These are phyloP conservation scores for Sclerotinia trifoliorum DNA, from an alignment of 2,329 filamentous ascomycete species.

Conservation along the genomic window DNA sequence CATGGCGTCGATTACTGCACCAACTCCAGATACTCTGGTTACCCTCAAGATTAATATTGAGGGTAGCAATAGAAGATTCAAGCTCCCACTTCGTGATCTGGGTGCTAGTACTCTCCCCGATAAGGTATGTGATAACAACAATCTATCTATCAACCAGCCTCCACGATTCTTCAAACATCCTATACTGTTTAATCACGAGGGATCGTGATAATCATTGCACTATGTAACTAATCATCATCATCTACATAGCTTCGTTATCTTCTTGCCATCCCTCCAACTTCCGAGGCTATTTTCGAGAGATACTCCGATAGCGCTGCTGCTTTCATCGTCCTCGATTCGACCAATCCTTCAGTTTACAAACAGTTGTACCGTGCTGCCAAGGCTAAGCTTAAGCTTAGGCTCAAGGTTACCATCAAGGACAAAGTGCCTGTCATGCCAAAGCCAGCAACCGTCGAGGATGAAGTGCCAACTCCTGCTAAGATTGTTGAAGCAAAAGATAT, in stretches of 20 bases:
- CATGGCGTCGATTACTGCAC: slow-evolving; percentile 38
- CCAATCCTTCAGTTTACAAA: slow-evolving; percentile 85
- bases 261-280: slow-evolving; percentile 62
- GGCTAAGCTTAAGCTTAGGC: slow-evolving; percentile 94
- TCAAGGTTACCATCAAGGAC: slow-evolving; percentile 62
- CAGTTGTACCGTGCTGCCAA: slow-evolving; percentile 95
- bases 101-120: slow-evolving; percentile 69
- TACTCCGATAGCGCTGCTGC: slow-evolving; percentile 89
- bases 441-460: slow-evolving; percentile 52
- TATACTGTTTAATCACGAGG: not conserved
- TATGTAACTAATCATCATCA: slow-evolving; percentile 32
- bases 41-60: slow-evolving; percentile 82
- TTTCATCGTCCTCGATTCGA: slow-evolving; percentile 75
- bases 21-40: slow-evolving; percentile 67
- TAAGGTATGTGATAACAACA: slow-evolving; percentile 63
- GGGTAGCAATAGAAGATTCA: slow-evolving; percentile 76
- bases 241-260: slow-evolving; percentile 63
- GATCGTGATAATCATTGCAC: slow-evolving; percentile 7
- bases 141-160: slow-evolving; percentile 27
- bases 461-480: slow-evolving; percentile 36
- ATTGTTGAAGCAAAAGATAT: slow-evolving; percentile 23
- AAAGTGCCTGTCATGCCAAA: slow-evolving; percentile 40
- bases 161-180: slow-evolving; percentile 23
- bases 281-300: slow-evolving; percentile 74
- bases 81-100: slow-evolving; percentile 84